A percentile compares a stretch with the other conserved stretches of the same genome.
Conservation (phyloP, 108 stramenopile species). For the Epithemia pelagica region DNA sequence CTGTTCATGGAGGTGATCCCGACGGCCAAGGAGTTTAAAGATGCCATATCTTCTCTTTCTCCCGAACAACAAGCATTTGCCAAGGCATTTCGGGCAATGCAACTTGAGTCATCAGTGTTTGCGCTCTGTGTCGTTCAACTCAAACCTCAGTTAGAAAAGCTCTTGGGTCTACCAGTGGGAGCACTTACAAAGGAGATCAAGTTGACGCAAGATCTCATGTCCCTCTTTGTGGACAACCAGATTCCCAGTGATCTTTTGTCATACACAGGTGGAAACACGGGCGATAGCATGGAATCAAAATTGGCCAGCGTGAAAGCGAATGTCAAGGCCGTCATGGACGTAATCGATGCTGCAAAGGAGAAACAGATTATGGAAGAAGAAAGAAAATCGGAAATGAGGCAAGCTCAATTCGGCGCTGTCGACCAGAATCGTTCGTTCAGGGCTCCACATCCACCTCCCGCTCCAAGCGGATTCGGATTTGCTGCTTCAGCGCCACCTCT, state of each 20-base stretch:
- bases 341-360: slow-evolving; percentile 45
- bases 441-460: not conserved
- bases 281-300: slow-evolving; percentile 16
- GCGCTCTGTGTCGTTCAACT: slow-evolving; percentile 72
- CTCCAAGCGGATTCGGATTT: not conserved
- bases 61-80: slow-evolving; percentile 85
- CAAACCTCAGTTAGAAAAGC: slow-evolving; percentile 80
- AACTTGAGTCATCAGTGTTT: slow-evolving; percentile 74
- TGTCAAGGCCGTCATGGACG: slow-evolving; percentile 55
- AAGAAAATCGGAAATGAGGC: slow-evolving; percentile 43
- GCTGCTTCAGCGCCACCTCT: not conserved
- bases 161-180: slow-evolving; percentile 54
- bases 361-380: slow-evolving; percentile 42
- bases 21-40: slow-evolving; percentile 81
- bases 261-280: slow-evolving; percentile 38
- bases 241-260: slow-evolving; percentile 77
- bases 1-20: slow-evolving; percentile 66
- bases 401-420: slow-evolving; percentile 5
- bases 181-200: slow-evolving; percentile 78
- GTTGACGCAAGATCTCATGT: slow-evolving; percentile 76
- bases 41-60: slow-evolving; percentile 72
- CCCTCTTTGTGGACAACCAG: slow-evolving; percentile 76
- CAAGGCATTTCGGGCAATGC: slow-evolving; percentile 68
- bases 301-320: slow-evolving; percentile 47
- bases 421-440: not conserved